phyloP scores from a whole-genome alignment of 1,284 basidiomycete genomes.

The Leccinum cinnamomeum region DNA sequence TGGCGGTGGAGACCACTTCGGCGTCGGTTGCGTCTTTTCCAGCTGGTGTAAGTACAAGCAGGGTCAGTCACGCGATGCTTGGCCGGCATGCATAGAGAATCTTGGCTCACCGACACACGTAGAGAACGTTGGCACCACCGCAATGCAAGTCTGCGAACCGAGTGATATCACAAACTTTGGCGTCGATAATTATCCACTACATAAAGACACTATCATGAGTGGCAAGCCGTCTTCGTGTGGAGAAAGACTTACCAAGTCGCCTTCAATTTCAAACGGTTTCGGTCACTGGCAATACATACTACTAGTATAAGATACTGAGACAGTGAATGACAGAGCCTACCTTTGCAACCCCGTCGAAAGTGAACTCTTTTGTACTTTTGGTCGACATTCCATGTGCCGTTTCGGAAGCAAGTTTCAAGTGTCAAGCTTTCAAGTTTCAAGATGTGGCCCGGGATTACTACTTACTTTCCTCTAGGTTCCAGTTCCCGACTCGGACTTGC shows the following conservation, averaged over 20 bases:
- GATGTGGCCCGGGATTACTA: background rate
- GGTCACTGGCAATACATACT: too few relatives aligned
- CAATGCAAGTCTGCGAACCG: conserved; percentile 69
- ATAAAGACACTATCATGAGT: conserved; percentile 1
- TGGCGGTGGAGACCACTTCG: conserved; percentile 75
- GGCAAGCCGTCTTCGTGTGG: background rate
- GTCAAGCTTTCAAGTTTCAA: background rate
- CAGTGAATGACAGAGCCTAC: conserved; percentile 31
- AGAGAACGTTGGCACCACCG: conserved; percentile 61
- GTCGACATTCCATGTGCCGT: conserved; percentile 27
- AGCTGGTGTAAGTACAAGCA: conserved; percentile 35
- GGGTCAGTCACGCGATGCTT: background rate
- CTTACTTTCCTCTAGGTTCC: too few relatives aligned
- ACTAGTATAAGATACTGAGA: too few relatives aligned
- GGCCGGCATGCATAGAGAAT: background rate
- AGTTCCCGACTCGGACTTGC: background rate
- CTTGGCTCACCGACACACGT: conserved; percentile 41
- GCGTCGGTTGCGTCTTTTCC: conserved; percentile 84
- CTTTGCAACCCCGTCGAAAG: conserved; percentile 55
- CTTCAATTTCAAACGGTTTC: conserved; percentile 32
- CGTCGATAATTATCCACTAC: conserved; percentile 67
- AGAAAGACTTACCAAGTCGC: conserved; percentile 54
- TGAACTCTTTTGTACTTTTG: conserved; percentile 38
- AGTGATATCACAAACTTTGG: conserved; percentile 65
- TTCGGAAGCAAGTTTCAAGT: background rate